Evolutionary conservation across 331 rosid species (phyloP).

Genomic region (Erythrophleum ivorense): DNA sequence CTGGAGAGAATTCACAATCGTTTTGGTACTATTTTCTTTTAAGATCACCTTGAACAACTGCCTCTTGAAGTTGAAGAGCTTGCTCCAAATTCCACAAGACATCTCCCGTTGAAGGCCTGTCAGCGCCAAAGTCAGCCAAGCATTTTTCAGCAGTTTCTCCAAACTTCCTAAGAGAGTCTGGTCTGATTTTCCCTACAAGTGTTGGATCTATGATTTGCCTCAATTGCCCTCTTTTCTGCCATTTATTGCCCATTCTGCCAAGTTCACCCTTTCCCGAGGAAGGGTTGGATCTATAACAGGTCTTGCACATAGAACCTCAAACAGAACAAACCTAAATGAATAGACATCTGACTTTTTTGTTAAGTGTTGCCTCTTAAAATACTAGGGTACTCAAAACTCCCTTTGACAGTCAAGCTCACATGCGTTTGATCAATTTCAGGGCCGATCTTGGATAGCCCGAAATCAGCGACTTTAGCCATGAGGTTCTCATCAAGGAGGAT

Average conservation of each 20-base stretch:
- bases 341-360: constrained; percentile 83
- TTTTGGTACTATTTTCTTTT: constrained; percentile 80
- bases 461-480: no score
- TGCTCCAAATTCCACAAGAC: constrained; percentile 86
- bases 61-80: constrained; percentile 85
- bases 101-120: constrained; percentile 87
- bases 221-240: constrained; percentile 73
- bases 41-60: constrained; percentile 65
- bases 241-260: constrained; percentile 88
- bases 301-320: constrained; percentile 78
- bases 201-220: constrained; percentile 66
- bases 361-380: constrained; percentile 79
- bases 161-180: constrained; percentile 75
- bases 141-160: constrained; percentile 87
- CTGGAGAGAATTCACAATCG: constrained; percentile 77
- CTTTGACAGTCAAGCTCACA: constrained; percentile 76
- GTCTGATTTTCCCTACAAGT: constrained; percentile 66
- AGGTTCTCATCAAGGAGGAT: no score
- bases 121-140: constrained; percentile 77
- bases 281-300: constrained; percentile 87
- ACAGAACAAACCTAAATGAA: constrained; percentile 82
- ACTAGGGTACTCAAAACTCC: constrained; percentile 76
- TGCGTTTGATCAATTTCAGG: constrained; percentile 65
- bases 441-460: no score
- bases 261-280: constrained; percentile 77